A percentile compares a stretch with the other conserved stretches of the same genome.
Conservation (phyloP, 106 monocot species). For the Dendrobium officinale region DNA sequence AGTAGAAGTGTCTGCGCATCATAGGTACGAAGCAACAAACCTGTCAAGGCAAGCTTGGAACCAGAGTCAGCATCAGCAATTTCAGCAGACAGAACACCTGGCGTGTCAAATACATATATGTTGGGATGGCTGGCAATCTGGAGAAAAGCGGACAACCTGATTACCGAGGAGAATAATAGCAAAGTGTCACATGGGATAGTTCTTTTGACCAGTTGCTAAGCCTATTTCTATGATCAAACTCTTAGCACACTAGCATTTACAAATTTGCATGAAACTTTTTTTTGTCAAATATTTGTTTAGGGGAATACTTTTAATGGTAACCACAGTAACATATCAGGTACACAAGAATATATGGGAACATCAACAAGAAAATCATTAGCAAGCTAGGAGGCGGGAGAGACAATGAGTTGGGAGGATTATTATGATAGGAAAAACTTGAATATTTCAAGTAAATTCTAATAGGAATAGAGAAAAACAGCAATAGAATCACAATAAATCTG, state of each 20-base stretch:
- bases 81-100: constrained; percentile 56
- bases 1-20: too few relatives aligned
- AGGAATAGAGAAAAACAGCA: too few relatives aligned
- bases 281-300: background rate
- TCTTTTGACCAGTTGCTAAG: background rate
- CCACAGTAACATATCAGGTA: background rate
- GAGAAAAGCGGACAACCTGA: background rate
- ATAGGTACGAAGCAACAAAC: constrained; percentile 15
- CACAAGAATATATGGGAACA: background rate
- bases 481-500: too few relatives aligned
- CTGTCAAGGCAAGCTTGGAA: constrained; percentile 74
- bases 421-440: too few relatives aligned
- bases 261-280: background rate
- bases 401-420: background rate
- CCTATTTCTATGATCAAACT: background rate
- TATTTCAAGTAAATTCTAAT: too few relatives aligned
- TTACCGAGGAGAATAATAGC: background rate
- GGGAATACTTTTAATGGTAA: background rate
- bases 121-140: constrained; percentile 95
- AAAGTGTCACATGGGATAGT: background rate
- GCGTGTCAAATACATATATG: constrained; percentile 81
- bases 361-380: background rate
- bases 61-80: constrained; percentile 34
- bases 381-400: background rate
- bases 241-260: background rate